These are phyloP conservation scores for Globisporangium iwayamae DNA, from an alignment of 352 stramenopile species.

Conservation along the genomic window DNA sequence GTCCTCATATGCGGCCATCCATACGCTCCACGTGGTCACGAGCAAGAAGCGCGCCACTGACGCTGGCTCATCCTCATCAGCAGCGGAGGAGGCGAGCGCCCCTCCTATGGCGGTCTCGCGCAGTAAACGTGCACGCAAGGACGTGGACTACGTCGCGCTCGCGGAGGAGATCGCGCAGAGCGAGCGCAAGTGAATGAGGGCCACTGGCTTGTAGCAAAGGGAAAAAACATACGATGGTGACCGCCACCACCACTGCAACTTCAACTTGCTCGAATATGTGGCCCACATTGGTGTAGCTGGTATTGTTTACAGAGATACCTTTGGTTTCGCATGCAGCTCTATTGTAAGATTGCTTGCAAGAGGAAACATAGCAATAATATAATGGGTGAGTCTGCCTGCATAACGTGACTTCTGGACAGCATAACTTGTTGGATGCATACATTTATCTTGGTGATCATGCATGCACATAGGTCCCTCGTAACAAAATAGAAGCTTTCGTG, in stretches of 20 bases:
- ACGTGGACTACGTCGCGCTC: conserved; percentile 68
- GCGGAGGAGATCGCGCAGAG: conserved; percentile 45
- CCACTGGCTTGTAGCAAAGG: no score
- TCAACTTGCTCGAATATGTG: no score
- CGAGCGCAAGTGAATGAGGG: conserved; percentile 13
- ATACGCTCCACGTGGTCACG: conserved; percentile 9
- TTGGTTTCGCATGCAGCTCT: no score
- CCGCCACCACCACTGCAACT: no score
- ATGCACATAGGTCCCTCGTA: background rate
- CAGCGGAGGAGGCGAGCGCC: background rate
- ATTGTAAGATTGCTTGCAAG: no score
- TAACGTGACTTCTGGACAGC: no score
- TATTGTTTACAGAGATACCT: no score
- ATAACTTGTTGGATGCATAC: no score
- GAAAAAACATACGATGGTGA: no score
- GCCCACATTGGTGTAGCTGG: no score
- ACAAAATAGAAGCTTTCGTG: background rate
- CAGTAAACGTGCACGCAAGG: conserved; percentile 51
- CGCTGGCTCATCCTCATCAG: background rate
- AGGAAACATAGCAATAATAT: no score
- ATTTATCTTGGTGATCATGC: background rate
- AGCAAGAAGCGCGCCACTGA: conserved; percentile 31
- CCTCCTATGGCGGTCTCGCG: conserved; percentile 21
- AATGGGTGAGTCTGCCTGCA: no score
- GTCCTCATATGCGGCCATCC: conserved; percentile 15